Evolutionary conservation across 2,329 filamentous ascomycete species (phyloP), one percentile per base, ranked within the genome.

Genomic region (Stagonosporopsis cucurbitacearum): DNA sequence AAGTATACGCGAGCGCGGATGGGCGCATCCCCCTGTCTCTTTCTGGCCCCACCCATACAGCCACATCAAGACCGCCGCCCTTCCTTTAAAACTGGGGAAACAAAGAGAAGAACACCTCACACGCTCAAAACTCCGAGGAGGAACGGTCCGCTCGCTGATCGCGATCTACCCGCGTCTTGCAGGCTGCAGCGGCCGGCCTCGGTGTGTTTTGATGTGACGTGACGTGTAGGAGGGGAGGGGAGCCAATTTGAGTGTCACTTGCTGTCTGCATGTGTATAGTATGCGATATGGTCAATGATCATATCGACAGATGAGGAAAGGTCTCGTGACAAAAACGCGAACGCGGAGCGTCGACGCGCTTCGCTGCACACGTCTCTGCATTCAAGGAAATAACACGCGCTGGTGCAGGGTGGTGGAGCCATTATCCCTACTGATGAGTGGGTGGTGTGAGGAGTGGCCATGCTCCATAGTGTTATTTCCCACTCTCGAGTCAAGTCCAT

Each of bases 281-380:
- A n/a, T n/a, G n/a, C n/a, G n/a, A n/a, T n/a, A n/a, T n/a, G n/a
- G n/a, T n/a, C 30, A 11, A 12, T 8, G 13, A 30, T 30, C 28
- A 30, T 11, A 12, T 30, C 6, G 28, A 30, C 30, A 8, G 13
- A 32, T 32, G 15, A 15, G 30, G 30, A 32, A 32, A 7, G 7
- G 30, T n/a, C 13, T 15, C 30, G 30, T 32, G 30, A 32, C 30
- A 5, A 7, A n/a, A 35, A 53, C 50, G 50, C 50, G 50, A 47
- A 25, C 35, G 9, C n/a, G 50, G 36, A 25, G 50, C 50, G 35
- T 51, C 9, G 42, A 47, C 50, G 36, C 43, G 43, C 22, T 25
- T 4, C 13, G 25, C 25, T 5, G 9, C 5, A 26, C 5, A 26
- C 25, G 25, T 8, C n/a, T n/a, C n/a, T n/a, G n/a, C n/a, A n/a